Evolutionary conservation across 306 rosid genomes (phyloP).

Genomic region (Cicer pinnatifidum): DNA sequence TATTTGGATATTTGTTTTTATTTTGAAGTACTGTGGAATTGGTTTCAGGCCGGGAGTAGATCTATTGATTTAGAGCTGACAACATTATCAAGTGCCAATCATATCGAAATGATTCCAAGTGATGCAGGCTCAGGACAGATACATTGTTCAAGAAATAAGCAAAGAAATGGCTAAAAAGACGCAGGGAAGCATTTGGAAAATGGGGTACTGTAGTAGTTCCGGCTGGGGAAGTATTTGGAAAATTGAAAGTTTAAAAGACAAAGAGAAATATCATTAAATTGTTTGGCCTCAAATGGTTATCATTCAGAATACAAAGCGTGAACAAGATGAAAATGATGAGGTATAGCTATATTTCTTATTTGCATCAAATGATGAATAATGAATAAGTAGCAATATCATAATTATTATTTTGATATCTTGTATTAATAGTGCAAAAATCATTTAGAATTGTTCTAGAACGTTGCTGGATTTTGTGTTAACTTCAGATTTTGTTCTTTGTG

Average conservation of each 20-base stretch:
- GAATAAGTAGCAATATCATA: background rate
- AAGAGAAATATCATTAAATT: slow-evolving; percentile 72
- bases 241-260: slow-evolving; percentile 64
- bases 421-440: too few relatives aligned
- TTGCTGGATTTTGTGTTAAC: too few relatives aligned
- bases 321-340: slow-evolving; percentile 71
- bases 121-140: slow-evolving; percentile 95
- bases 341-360: slow-evolving; percentile 46
- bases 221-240: slow-evolving; percentile 75
- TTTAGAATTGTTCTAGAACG: too few relatives aligned
- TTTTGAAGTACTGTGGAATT: too few relatives aligned
- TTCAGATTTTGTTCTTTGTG: too few relatives aligned
- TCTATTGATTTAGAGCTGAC: slow-evolving; percentile 34
- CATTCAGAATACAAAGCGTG: slow-evolving; percentile 75
- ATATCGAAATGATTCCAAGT: slow-evolving; percentile 78
- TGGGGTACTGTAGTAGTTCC: slow-evolving; percentile 69
- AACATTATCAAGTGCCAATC: slow-evolving; percentile 78
- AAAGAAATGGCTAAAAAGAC: too few relatives aligned
- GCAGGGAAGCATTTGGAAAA: too few relatives aligned
- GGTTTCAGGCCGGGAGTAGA: too few relatives aligned
- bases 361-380: slow-evolving; percentile 4
- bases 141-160: slow-evolving; percentile 70
- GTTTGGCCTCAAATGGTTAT: slow-evolving; percentile 91
- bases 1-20: too few relatives aligned
- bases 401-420: background rate